Base-by-base conservation (phyloP, 805 yeast species). In the Sugiyamaella floridensis region DNA sequence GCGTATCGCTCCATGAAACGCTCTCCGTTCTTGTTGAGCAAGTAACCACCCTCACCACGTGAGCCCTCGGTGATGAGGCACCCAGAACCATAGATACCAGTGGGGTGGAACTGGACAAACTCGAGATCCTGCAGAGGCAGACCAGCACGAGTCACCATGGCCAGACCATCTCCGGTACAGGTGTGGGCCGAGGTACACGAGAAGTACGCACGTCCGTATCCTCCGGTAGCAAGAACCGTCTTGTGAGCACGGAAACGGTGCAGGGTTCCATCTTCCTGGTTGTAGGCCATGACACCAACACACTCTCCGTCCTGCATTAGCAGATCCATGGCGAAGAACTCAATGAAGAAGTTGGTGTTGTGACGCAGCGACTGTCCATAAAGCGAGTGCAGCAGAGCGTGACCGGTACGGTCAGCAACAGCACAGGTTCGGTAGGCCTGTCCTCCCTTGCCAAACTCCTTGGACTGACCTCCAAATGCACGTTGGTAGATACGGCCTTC, bases 391-490 rank as follows among this genome's bases (percentile, higher is more conserved):
- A 92, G 79, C 69, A 92, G 77, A 20, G 98, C 97, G 70, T 92
- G 99, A 54, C 99, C 99, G 48, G 99, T 92, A 79, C 99, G 85
- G 76, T 92, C 99, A 50, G 99, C 99, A 49, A 93, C 99, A 42
- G 99, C 99, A 77, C 98, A 92, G 54, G 98, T 92, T 78, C 99
- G 85, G 80, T 93, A 92, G 53, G 98, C 98, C 76, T 92, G 99
- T 57, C 99, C 99, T 68, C 96, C 97, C 71, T 93, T 89, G 70
- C 99, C 99, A 73, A 75, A 89, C 62, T 93, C 95, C 72, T 80
- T 87, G 57, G 96, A 76, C 75, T 92, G 99, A 68, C 99, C 99
- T 71, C 99, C 99, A 69, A 92, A 92, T 47, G 99, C 99, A 76
- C 99, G 86, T 78, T 92, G 99, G 75, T 92, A 92, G 68, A 92